Conservation (phyloP, 169 alveolate genomes). For the Eimeria necatrix region DNA sequence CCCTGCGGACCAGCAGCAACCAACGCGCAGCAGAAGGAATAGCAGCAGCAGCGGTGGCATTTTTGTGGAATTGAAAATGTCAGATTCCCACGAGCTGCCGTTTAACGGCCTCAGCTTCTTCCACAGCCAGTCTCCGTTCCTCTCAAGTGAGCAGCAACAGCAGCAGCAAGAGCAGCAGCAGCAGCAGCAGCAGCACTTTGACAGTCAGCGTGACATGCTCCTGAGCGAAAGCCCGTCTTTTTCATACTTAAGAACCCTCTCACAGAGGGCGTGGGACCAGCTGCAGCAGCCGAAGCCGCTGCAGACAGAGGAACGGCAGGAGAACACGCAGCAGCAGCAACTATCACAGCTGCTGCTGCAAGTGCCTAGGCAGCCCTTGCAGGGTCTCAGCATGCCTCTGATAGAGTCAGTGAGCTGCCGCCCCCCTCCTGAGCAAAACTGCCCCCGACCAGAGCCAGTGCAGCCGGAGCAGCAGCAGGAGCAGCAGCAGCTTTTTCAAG, state of each 20-base stretch:
- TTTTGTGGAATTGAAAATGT: not conserved
- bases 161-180: not conserved
- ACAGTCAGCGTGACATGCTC: not conserved
- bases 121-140: slow-evolving; percentile 48
- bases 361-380: not conserved
- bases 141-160: slow-evolving; percentile 43
- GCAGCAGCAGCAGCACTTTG: slow-evolving; percentile 37
- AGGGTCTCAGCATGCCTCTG: not conserved
- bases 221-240: not conserved
- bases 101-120: slow-evolving; percentile 12
- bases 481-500: not conserved
- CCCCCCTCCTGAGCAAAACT: no score
- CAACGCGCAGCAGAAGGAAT: not conserved
- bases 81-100: slow-evolving; percentile 18
- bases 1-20: not conserved
- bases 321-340: slow-evolving; percentile 41
- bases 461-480: not conserved
- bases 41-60: slow-evolving; percentile 42
- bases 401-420: not conserved
- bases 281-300: slow-evolving; percentile 32
- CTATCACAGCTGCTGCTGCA: slow-evolving; percentile 1
- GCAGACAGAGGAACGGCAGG: slow-evolving; percentile 40
- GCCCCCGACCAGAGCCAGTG: no score
- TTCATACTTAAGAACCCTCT: not conserved
- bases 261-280: not conserved